phyloP scores from a whole-genome alignment of 106 monocot species.

The Apostasia shenzhenica region DNA sequence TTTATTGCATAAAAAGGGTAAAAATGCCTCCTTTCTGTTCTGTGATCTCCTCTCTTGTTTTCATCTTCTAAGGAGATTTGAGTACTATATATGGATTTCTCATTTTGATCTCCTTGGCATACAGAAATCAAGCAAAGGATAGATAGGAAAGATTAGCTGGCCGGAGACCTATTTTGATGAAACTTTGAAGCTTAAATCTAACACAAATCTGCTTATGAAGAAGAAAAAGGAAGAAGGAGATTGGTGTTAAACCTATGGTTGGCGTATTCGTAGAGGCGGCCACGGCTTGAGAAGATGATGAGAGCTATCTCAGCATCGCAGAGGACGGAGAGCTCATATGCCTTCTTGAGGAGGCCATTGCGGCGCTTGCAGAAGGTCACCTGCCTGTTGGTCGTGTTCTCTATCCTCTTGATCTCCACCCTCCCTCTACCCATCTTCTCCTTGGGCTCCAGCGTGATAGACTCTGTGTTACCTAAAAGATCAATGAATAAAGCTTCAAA shows the following conservation, averaged over 20 bases:
- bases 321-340: constrained; percentile 16
- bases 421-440: constrained; percentile 14
- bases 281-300: constrained; percentile 15
- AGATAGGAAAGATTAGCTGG: too few species aligned
- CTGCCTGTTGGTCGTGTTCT: constrained; percentile 14
- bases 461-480: background rate
- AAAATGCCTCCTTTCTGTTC: too few species aligned
- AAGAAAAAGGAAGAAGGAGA: background rate
- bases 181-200: too few species aligned
- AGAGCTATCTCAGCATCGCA: constrained; percentile 19
- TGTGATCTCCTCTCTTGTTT: too few species aligned
- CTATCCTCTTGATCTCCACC: constrained; percentile 17
- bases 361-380: constrained; percentile 21
- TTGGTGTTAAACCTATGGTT: constrained; percentile 4
- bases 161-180: too few species aligned
- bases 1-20: too few species aligned
- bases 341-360: constrained; percentile 17
- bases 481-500: too few species aligned
- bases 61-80: too few species aligned
- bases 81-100: too few species aligned
- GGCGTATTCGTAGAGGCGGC: constrained; percentile 18
- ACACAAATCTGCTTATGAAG: too few species aligned
- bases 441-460: background rate
- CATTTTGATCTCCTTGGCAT: too few species aligned
- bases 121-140: too few species aligned